Conservation (phyloP, 2,329 filamentous ascomycete species). For the Aspergillus fischeri region DNA sequence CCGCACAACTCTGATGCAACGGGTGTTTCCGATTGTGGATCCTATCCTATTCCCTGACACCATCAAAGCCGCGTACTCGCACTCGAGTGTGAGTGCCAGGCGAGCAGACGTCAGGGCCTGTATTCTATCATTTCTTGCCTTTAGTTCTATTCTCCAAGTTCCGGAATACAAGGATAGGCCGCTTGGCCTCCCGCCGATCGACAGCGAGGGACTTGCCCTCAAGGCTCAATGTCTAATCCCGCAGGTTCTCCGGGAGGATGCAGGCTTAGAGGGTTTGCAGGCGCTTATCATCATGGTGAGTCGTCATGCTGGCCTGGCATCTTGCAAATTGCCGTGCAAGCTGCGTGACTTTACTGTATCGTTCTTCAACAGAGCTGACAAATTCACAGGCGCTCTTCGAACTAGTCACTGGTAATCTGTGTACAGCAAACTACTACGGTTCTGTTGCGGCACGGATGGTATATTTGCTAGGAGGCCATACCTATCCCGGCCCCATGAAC, state of each 20-base stretch:
- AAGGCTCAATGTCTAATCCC: conserved; percentile 43
- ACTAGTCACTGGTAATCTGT: conserved; percentile 45
- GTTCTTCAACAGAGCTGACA: background rate
- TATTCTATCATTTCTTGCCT: conserved; percentile 47
- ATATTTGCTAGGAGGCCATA: conserved; percentile 49
- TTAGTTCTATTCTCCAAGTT: conserved; percentile 28
- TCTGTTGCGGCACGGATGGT: conserved; percentile 46
- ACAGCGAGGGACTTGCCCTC: conserved; percentile 40
- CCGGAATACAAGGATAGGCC: background rate
- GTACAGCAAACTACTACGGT: conserved; percentile 43
- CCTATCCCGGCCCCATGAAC: conserved; percentile 17
- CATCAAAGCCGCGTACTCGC: conserved; percentile 43
- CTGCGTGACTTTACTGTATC: background rate
- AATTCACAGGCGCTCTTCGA: conserved; percentile 40
- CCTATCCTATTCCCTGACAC: conserved; percentile 45
- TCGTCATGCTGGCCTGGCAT: background rate
- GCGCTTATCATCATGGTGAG: conserved; percentile 48
- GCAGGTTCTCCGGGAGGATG: conserved; percentile 41
- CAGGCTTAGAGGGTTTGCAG: conserved; percentile 44
- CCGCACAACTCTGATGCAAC: conserved; percentile 33
- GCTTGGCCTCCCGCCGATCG: conserved; percentile 20
- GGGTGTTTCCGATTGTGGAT: conserved; percentile 50
- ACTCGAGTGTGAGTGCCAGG: conserved; percentile 17
- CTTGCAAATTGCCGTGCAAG: too few species aligned
- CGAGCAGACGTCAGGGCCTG: conserved; percentile 42